These are phyloP conservation scores for Coemansia sp. DNA, from an alignment of 192 early-diverging fungal species.

Conservation along the genomic window DNA sequence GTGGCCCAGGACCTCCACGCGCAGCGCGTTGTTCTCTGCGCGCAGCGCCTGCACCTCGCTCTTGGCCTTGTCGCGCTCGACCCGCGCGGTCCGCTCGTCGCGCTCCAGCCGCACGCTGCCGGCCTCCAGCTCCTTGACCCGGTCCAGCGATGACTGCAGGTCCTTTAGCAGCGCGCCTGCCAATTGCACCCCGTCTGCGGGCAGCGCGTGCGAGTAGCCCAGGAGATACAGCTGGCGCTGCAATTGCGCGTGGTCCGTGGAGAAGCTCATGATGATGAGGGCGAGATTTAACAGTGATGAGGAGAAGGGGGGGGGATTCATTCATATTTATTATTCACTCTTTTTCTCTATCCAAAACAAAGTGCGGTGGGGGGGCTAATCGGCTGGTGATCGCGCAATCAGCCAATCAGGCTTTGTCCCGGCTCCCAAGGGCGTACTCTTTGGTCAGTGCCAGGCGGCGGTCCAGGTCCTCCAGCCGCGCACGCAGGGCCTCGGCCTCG, in stretches of 20 bases:
- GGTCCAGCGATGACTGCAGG: conserved; percentile 45
- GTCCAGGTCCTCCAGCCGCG: conserved; percentile 22
- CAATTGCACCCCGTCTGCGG: conserved; percentile 19
- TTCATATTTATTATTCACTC: not conserved
- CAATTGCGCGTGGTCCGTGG: conserved; percentile 24
- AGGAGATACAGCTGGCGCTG: conserved; percentile 49
- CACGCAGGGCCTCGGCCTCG: conserved; percentile 14
- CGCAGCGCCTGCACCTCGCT: conserved; percentile 26
- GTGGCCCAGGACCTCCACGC: conserved; percentile 35
- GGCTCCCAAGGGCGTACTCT: conserved; percentile 17
- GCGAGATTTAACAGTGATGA: too few species aligned
- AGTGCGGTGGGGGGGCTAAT: too few species aligned
- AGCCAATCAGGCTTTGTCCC: too few species aligned
- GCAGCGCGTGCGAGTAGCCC: conserved; percentile 42
- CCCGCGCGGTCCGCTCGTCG: conserved; percentile 31
- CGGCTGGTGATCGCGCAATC: too few species aligned
- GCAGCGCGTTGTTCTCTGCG: conserved; percentile 44
- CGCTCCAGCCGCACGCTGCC: conserved; percentile 19
- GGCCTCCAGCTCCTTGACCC: conserved; percentile 42
- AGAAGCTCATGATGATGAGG: conserved; percentile 33
- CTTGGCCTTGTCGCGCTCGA: conserved; percentile 11
- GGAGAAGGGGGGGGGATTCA: not conserved
- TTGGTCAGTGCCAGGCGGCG: conserved; percentile 37
- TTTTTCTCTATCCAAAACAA: not conserved
- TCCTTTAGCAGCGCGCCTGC: conserved; percentile 36